Percentiles rank a stretch among this genome's conserved stretches.
These are phyloP conservation scores for Pythium inflatum DNA, from an alignment of 352 stramenopile species.

Conservation along the genomic window DNA sequence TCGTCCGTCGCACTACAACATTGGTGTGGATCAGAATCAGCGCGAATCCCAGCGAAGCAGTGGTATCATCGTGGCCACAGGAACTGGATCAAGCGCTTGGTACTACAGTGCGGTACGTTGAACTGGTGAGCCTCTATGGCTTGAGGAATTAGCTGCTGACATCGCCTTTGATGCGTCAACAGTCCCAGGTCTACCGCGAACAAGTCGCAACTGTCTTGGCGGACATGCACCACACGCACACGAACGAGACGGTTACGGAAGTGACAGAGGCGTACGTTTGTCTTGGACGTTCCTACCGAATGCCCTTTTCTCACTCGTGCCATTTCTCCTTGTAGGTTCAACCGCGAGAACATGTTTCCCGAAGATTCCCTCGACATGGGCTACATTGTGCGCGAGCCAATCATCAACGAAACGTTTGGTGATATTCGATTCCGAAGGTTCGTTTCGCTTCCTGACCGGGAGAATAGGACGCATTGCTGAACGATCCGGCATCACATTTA, in stretches of 20 bases:
- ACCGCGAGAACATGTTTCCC: slow-evolving; percentile 84
- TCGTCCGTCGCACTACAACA: slow-evolving; percentile 87
- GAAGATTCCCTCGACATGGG: slow-evolving; percentile 87
- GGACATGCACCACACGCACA: slow-evolving; percentile 87
- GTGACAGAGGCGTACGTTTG: slow-evolving; percentile 76
- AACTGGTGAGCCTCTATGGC: too few relatives aligned
- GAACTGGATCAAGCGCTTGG: slow-evolving; percentile 88
- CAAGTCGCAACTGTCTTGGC: slow-evolving; percentile 84
- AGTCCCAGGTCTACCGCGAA: slow-evolving; percentile 88
- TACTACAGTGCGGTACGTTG: slow-evolving; percentile 86
- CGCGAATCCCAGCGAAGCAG: slow-evolving; percentile 87
- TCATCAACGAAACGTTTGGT: slow-evolving; percentile 90
- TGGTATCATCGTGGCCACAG: slow-evolving; percentile 87
- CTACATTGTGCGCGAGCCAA: slow-evolving; percentile 85
- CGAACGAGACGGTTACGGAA: slow-evolving; percentile 87
- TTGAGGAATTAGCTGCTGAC: too few relatives aligned
- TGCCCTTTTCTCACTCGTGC: not conserved
- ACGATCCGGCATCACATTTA: not conserved
- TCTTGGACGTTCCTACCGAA: not conserved
- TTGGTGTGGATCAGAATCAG: slow-evolving; percentile 88
- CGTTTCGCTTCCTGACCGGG: not conserved
- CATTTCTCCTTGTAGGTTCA: slow-evolving; percentile 53
- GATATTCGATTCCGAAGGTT: slow-evolving; percentile 89
- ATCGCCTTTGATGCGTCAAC: slow-evolving; percentile 1
- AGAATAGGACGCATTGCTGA: not conserved